Base-by-base conservation (phyloP, 1,139 yeast species). In the Insectozyma bohioensis region DNA sequence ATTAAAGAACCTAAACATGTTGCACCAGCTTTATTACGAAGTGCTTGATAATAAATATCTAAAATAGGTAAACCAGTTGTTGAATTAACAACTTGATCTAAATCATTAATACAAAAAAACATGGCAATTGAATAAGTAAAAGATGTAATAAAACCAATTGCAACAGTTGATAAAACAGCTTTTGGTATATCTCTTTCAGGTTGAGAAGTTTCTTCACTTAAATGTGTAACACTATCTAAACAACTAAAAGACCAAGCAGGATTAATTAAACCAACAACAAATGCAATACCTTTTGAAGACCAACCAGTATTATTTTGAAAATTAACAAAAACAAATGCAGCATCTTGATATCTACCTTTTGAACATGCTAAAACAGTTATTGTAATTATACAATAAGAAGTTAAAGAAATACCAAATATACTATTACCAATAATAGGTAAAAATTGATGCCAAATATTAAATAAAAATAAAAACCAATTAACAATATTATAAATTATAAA, bases 401-500 rank as follows among this genome's bases (percentile, higher is more conserved):
- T 48, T 28, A 67, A 49, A 5, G 72, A 65, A 27, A 56, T 48
- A 45, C 63, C 63, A 37, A 67, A 56, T 3, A 64, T 59, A 24
- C 51, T 45, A 34, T 59, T 61, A n/a, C 69, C 64, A 36, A 66
- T 49, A 6, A 45, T 31, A 6, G 71, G 72, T 31, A 66, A 56
- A 4, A 54, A 50, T 41, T 54, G 56, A 28, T 66, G 71, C 48
- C 58, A 64, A 39, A 65, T 56, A 44, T 67, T 67, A 47, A 63
- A 64, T 8, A 63, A 30, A 23, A 61, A 51, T 39, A 65, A 51
- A 30, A 63, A 49, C 24, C 55, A 28, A 36, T 64, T 66, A 32
- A 61, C 49, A 12, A 64, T 33, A 41, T 66, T 77, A 49, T 72
- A 75, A 26, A 69, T 59, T 6, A 76, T 64, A 43, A 76, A 75